Conservation (phyloP, 345 rosid species). For the Zanthoxylum bungeanum region DNA sequence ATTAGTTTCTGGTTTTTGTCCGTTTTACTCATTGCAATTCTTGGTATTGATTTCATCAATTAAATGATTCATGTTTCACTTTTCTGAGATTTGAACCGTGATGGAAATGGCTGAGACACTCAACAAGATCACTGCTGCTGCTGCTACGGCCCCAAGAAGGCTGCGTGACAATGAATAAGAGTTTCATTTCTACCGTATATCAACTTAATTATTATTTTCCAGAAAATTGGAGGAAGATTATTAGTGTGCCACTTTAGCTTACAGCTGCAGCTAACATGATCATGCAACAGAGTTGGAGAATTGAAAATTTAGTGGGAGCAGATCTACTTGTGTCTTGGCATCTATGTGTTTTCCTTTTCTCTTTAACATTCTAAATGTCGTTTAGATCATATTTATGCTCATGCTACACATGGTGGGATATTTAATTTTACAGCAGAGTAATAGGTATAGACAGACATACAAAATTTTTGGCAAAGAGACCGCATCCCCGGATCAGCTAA, state of each 20-base stretch:
- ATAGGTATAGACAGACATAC: background rate
- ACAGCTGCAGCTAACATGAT: too few species aligned
- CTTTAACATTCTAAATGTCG: background rate
- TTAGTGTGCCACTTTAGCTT: too few species aligned
- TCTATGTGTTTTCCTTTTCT: background rate
- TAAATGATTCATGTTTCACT: background rate
- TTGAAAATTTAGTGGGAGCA: too few species aligned
- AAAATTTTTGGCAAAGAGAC: background rate
- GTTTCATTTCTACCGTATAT: background rate
- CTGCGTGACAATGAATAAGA: background rate
- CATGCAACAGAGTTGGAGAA: too few species aligned
- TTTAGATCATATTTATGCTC: background rate
- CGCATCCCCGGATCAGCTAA: background rate
- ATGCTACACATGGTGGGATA: background rate
- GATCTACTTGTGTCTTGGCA: background rate
- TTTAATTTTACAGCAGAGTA: background rate
- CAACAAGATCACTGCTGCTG: slow-evolving; percentile 5
- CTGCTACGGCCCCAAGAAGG: slow-evolving; percentile 6
- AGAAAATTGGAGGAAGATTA: background rate
- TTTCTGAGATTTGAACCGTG: slow-evolving; percentile 22
- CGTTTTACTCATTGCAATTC: background rate
- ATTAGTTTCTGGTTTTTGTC: too few species aligned
- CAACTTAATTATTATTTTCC: background rate
- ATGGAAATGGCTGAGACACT: slow-evolving; percentile 26
- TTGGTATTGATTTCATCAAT: background rate